Base-by-base conservation (phyloP, 305 asterid genomes). In the Fraxinus ornus region DNA sequence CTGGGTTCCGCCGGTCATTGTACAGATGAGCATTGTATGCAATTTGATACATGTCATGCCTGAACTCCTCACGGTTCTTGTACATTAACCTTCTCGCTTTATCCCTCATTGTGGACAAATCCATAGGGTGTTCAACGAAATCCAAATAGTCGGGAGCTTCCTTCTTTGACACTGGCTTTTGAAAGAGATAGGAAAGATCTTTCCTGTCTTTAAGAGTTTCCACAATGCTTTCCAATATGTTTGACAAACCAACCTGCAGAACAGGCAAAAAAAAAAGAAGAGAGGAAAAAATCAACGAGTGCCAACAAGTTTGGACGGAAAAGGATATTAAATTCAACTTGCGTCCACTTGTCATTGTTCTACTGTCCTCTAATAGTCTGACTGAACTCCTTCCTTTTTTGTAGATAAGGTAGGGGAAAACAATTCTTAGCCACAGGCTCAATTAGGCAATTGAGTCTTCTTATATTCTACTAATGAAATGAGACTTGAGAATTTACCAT, bases 131-230 rank as follows among this genome's bases (percentile, higher is more conserved):
- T 32, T 81, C 81, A 30, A 97, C 88, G 60, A 91, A 82, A 80
- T 87, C 81, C 68, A 78, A 87, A 88, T 97, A 97, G 87, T 97
- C 98, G 0, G 99, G 99, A 83, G 98, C 98, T 81, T 93, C 99
- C 83, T 97, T 97, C 87, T 87, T 95, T 12, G 95, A 80, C 72
- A 97, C 99, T 13, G 99, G 99, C 86, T 94, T 97, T 71, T 91
- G 81, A 84, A 97, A 97, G 66, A 94, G 95, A 89, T 57, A 92
- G 0, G 98, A 94, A 78, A 97, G 86, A 8, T 94, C 97, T 75
- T 64, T 83, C 87, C 92, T 88, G 32, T 49, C 86, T 88, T 68
- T 94, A 39, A 97, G 97, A 7, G 89, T 85, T 79, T 97, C 99
- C 84, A 94, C 91, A 84, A 97, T 89, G 81, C 35, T 82, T 79